A percentile compares a stretch with the other conserved stretches of the same genome.
These are phyloP conservation scores for Cymbopogon flexuosus DNA, from an alignment of 202 grass and related monocot species.

Conservation along the genomic window DNA sequence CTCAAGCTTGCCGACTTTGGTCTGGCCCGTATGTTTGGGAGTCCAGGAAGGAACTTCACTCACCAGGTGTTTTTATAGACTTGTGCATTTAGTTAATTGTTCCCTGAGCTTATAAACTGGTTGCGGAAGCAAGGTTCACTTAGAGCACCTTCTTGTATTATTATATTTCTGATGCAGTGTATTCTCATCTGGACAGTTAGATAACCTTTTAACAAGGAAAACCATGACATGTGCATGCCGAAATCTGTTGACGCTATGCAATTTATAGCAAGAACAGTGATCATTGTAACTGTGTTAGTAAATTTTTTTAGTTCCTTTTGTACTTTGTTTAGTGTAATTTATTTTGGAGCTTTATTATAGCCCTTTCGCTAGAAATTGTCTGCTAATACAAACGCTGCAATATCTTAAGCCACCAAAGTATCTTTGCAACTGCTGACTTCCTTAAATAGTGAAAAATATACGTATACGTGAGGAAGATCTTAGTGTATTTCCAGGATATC, in stretches of 20 bases:
- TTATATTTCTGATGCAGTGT: constrained; percentile 13
- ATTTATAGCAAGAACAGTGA: neutral
- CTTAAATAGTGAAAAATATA: constrained; percentile 12
- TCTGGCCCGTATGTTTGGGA: constrained; percentile 88
- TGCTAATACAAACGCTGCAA: neutral
- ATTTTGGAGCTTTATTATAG: neutral
- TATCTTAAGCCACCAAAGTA: constrained; percentile 3
- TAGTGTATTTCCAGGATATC: neutral
- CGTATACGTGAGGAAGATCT: neutral
- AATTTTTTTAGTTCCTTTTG: neutral
- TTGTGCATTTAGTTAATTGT: constrained; percentile 5
- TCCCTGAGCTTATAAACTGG: neutral
- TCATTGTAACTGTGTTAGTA: neutral
- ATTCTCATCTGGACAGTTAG: neutral
- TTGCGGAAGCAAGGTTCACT: neutral
- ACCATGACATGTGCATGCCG: neutral
- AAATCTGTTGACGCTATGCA: constrained; percentile 3
- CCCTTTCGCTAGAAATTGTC: neutral
- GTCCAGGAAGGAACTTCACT: constrained; percentile 87
- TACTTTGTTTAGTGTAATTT: neutral
- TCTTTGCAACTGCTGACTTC: constrained; percentile 7
- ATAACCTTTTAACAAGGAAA: no score
- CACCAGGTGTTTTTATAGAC: constrained; percentile 61
- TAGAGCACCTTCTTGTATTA: neutral
- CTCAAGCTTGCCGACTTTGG: constrained; percentile 98